These are phyloP conservation scores for Zygosaccharomyces kombuchaensis DNA, from an alignment of 805 yeast genomes.

Conservation along the genomic window DNA sequence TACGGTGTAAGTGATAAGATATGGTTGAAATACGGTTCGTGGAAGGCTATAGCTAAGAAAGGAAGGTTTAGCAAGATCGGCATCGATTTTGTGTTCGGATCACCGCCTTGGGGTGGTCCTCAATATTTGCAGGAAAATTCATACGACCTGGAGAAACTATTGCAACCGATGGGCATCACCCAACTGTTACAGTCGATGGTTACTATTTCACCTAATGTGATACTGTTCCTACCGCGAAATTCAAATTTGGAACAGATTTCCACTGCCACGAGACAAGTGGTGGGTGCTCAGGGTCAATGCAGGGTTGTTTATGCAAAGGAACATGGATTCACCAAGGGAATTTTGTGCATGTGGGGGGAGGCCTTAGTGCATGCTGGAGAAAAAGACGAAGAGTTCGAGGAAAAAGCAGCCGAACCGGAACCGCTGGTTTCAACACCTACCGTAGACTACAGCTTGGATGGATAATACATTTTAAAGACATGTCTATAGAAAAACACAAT, in stretches of 20 bases:
- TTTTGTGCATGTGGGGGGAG: constrained; percentile 59
- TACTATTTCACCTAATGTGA: constrained; percentile 44
- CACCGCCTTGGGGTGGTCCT: constrained; percentile 92
- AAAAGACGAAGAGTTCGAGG: constrained; percentile 3
- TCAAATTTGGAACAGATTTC: constrained; percentile 50
- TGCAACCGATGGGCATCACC: constrained; percentile 47
- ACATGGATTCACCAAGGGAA: constrained; percentile 47
- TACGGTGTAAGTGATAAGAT: constrained; percentile 56
- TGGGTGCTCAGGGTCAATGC: constrained; percentile 43
- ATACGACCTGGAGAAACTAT: constrained; percentile 44
- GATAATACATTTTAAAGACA: constrained; percentile 3
- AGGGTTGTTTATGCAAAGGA: constrained; percentile 43
- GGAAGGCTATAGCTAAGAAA: constrained; percentile 29
- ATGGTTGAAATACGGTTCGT: constrained; percentile 47
- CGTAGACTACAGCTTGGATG: constrained; percentile 15
- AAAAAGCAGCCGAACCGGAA: neutral
- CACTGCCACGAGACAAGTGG: constrained; percentile 41
- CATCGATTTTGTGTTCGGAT: constrained; percentile 51
- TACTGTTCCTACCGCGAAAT: constrained; percentile 61
- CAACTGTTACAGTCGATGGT: constrained; percentile 42
- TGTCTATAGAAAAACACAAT: neutral
- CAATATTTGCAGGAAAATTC: constrained; percentile 41
- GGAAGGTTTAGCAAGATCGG: constrained; percentile 19
- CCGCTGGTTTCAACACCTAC: neutral
- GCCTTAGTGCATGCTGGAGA: constrained; percentile 31